These are phyloP conservation scores for Talaromyces sp. DNA, from an alignment of 2,329 filamentous ascomycete genomes.

Conservation along the genomic window DNA sequence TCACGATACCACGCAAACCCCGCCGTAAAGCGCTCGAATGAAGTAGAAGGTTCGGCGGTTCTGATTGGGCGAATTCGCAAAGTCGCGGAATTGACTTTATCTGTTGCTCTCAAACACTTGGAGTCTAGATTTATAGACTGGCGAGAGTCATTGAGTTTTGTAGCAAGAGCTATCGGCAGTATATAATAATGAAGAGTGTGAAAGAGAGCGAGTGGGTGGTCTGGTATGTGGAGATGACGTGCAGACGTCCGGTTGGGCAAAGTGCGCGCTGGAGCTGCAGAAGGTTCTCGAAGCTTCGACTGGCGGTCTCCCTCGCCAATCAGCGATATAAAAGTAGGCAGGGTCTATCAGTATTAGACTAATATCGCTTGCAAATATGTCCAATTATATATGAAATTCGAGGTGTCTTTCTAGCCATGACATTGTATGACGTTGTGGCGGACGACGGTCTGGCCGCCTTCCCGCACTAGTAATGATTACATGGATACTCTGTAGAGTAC, in stretches of 20 bases:
- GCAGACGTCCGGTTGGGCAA: not conserved
- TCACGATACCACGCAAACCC: not conserved
- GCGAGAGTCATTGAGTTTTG: not conserved
- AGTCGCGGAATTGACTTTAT: not conserved
- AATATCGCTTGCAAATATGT: not conserved
- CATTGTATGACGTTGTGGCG: not conserved
- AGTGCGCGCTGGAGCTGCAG: not conserved
- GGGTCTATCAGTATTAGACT: not conserved
- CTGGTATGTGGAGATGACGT: not conserved
- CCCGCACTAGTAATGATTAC: not conserved
- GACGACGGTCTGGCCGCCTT: not conserved
- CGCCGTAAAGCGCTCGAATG: constrained; percentile 22
- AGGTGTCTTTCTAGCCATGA: not conserved
- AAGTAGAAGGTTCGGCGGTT: constrained; percentile 28
- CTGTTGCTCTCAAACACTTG: too few species aligned
- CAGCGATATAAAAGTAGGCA: not conserved
- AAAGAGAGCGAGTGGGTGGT: not conserved
- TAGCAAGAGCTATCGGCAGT: not conserved
- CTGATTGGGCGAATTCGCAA: constrained; percentile 4
- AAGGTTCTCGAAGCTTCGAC: constrained; percentile 9
- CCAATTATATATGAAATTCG: too few species aligned
- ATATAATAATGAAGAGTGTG: too few species aligned
- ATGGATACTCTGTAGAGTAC: too few species aligned
- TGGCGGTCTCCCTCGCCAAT: not conserved
- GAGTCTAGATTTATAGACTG: too few species aligned